A percentile compares a stretch with the other conserved stretches of the same genome.
Conservation (phyloP, 371 early-diverging fungal genomes). For the Lichtheimia hyalospora region DNA sequence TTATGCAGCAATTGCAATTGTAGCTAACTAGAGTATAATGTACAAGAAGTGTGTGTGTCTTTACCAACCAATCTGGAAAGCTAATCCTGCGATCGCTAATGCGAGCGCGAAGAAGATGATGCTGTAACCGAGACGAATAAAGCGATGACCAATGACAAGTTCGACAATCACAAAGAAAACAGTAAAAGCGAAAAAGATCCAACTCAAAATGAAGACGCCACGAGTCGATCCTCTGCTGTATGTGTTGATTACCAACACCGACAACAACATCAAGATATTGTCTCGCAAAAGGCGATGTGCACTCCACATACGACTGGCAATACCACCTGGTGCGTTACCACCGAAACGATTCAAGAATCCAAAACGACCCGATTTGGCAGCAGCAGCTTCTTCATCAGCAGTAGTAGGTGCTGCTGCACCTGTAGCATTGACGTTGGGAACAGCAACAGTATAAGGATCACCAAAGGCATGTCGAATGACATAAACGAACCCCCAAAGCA, state of each 20-base stretch:
- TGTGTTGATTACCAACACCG: conserved; percentile 38
- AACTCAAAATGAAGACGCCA: conserved; percentile 43
- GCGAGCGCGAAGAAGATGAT: conserved; percentile 34
- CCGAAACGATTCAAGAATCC: neutral
- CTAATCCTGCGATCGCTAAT: conserved; percentile 41
- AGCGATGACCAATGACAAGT: conserved; percentile 31
- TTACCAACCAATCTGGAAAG: conserved; percentile 33
- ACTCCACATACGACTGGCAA: conserved; percentile 8
- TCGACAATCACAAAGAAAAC: conserved; percentile 36
- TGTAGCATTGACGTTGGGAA: conserved; percentile 1
- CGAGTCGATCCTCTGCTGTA: conserved; percentile 39
- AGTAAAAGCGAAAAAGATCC: conserved; percentile 46
- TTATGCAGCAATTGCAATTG: too few species aligned
- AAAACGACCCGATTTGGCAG: neutral
- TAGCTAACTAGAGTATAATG: too few species aligned
- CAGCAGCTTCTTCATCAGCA: neutral
- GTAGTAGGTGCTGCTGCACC: conserved; percentile 14
- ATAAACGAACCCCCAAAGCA: conserved; percentile 31
- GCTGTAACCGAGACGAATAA: conserved; percentile 34
- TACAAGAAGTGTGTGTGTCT: too few species aligned
- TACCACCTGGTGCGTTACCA: neutral
- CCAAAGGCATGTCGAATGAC: conserved; percentile 20
- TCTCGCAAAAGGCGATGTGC: conserved; percentile 35
- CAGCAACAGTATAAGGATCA: conserved; percentile 6
- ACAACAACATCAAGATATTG: conserved; percentile 33